A percentile compares a stretch with the other conserved stretches of the same genome.
Conservation (phyloP, 2,329 filamentous ascomycete genomes). For the Pyrenophora seminiperda region DNA sequence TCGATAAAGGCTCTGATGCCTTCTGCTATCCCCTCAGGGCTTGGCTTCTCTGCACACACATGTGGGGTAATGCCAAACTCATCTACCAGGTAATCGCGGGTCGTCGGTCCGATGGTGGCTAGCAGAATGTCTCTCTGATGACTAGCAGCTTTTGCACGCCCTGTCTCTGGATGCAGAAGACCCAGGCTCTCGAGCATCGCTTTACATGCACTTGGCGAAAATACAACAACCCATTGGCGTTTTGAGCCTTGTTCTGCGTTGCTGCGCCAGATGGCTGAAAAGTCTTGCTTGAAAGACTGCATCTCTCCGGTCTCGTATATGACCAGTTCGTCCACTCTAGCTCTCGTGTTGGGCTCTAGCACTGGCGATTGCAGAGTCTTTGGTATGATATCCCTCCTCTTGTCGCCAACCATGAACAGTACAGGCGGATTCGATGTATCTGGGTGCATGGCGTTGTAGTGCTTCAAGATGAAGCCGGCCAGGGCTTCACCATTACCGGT, state of each 20-base stretch:
- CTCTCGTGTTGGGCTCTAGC: constrained; percentile 58
- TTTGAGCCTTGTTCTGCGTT: constrained; percentile 46
- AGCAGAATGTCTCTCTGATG: constrained; percentile 62
- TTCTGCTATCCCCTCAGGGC: constrained; percentile 74
- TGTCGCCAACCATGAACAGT: constrained; percentile 88
- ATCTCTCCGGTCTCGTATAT: constrained; percentile 88
- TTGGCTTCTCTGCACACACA: constrained; percentile 82
- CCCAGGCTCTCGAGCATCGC: constrained; percentile 62
- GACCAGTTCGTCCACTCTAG: constrained; percentile 76
- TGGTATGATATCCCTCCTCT: constrained; percentile 87
- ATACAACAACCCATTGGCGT: constrained; percentile 75
- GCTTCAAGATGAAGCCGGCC: constrained; percentile 75
- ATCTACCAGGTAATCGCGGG: constrained; percentile 71
- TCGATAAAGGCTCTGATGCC: constrained; percentile 60
- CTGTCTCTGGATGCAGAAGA: constrained; percentile 51
- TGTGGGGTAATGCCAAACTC: constrained; percentile 72
- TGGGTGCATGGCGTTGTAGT: constrained; percentile 64
- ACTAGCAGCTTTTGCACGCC: constrained; percentile 35
- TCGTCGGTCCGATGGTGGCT: constrained; percentile 93
- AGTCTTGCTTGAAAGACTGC: constrained; percentile 74
- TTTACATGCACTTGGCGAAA: constrained; percentile 66
- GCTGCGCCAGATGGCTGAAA: constrained; percentile 58
- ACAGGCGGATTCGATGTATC: constrained; percentile 62
- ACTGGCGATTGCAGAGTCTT: constrained; percentile 69
- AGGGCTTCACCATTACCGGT: constrained; percentile 85